phyloP scores from a whole-genome alignment of 2,329 filamentous ascomycete genomes.

The Raffaelea albimanens region DNA sequence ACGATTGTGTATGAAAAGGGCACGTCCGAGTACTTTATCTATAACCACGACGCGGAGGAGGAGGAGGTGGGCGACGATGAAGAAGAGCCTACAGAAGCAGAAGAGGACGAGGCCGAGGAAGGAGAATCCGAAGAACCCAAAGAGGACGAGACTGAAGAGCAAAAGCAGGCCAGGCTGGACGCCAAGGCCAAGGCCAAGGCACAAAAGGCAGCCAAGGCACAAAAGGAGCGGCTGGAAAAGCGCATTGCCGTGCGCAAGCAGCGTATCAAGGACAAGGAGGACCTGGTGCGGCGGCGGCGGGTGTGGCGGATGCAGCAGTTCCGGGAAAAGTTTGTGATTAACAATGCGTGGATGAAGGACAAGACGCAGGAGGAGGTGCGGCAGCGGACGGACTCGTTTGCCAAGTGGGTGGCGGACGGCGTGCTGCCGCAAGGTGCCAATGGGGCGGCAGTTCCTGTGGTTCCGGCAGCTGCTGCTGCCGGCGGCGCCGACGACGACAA shows the following conservation, averaged over 20 bases:
- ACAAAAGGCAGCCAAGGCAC: background rate
- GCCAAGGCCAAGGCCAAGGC: background rate
- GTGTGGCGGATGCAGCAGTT: slow-evolving; percentile 39
- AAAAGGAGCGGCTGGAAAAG: background rate
- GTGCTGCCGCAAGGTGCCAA: slow-evolving; percentile 6
- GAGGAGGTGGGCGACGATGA: slow-evolving; percentile 45
- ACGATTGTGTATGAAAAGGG: slow-evolving; percentile 68
- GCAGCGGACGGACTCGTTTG: slow-evolving; percentile 59
- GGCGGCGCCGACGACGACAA: background rate
- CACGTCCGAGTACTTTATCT: slow-evolving; percentile 63
- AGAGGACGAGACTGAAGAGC: background rate
- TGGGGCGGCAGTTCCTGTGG: background rate
- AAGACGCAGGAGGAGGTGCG: slow-evolving; percentile 69
- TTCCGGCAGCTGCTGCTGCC: background rate
- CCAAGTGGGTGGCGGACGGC: slow-evolving; percentile 43
- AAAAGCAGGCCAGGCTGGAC: background rate
- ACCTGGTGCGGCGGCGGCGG: slow-evolving; percentile 17
- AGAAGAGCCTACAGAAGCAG: slow-evolving; percentile 2
- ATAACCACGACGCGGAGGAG: slow-evolving; percentile 58
- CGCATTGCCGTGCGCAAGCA: slow-evolving; percentile 21
- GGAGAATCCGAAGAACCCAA: background rate
- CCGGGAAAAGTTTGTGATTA: slow-evolving; percentile 72
- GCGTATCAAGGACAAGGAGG: slow-evolving; percentile 25
- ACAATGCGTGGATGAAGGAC: slow-evolving; percentile 72
- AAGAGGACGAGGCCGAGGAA: slow-evolving; percentile 1